phyloP scores from a whole-genome alignment of 2,329 filamentous ascomycete species.

The Penicillium occitanis region DNA sequence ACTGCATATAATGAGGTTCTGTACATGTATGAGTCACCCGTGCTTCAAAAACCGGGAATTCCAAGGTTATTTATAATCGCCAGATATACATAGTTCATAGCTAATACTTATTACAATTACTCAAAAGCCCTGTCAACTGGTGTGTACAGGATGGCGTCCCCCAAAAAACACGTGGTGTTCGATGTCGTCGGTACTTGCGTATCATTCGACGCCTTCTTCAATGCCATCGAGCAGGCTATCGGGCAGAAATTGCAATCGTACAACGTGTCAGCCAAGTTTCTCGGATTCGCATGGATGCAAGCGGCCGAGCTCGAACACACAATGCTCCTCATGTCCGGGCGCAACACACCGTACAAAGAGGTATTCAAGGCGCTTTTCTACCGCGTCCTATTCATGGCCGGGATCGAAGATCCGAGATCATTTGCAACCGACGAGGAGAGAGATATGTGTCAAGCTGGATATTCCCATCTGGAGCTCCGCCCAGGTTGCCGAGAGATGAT shows the following conservation, averaged over 20 bases:
- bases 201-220: constrained; percentile 45
- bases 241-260: constrained; percentile 37
- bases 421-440: constrained; percentile 44
- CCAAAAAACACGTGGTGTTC: constrained; percentile 50
- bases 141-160: not conserved
- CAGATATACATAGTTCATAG: not conserved
- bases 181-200: constrained; percentile 54
- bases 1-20: not conserved
- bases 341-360: constrained; percentile 43
- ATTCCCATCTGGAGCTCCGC: constrained; percentile 35
- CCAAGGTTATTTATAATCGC: not conserved
- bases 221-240: constrained; percentile 38
- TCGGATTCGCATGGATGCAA: constrained; percentile 49
- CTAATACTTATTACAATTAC: not conserved
- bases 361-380: constrained; percentile 47
- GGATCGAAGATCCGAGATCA: constrained; percentile 39
- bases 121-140: not conserved
- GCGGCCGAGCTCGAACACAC: constrained; percentile 49
- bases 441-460: constrained; percentile 39
- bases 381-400: constrained; percentile 43
- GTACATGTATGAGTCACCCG: not conserved
- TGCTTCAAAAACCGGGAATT: not conserved
- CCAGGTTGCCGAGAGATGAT: constrained; percentile 41
- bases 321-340: constrained; percentile 44
- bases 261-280: constrained; percentile 38